Base-by-base conservation (phyloP, 108 stramenopile genomes). In the Cylindrotheca closterium region DNA sequence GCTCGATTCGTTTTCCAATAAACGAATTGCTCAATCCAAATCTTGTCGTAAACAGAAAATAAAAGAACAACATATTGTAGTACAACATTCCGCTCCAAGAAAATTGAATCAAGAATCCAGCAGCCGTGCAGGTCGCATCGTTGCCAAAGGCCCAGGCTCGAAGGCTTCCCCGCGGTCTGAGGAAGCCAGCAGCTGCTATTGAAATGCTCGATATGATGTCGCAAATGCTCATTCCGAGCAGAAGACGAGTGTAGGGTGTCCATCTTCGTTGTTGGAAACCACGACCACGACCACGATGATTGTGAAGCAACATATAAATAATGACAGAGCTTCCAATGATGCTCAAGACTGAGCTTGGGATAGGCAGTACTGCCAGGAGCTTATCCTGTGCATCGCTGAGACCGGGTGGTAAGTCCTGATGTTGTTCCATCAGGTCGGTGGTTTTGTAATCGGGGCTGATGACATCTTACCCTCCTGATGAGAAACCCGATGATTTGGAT, bases 91-190 rank as follows among this genome's bases (percentile, higher is more conserved):
- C 57, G 17, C 66, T 31, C 49, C 61, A 34, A 3, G 57, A 22
- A 28, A 71, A 21, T 18, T 78, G 65, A 4, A 30, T 49, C 4
- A 78, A 37, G 30, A 78, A 71, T 1, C 70, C 77, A 2, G 46
- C 18, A 23, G 52, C 15, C 26, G 66, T 28, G 47, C 77, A 78
- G 19, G 77, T 60, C 3, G 66, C 71, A 29, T 67, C 28, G 24
- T 47, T 72, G 1, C 77, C 77, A 30, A 55, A 17, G 4, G 71
- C 77, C 65, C 64, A 63, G 23, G 58, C 42, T 33, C 57, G 31
- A 21, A 19, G 18, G 1, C 30, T 30, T 2, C 33, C 57, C 15
- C 26, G 18, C 5, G 64, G 64, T 22, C 26, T 12, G 23, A 73
- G 26, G 32, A 65, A 60, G 5, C 58, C 48, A 19, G 15, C 2